phyloP scores from a whole-genome alignment of 257 asterid genomes.

The Dorcoceras hygrometricum region DNA sequence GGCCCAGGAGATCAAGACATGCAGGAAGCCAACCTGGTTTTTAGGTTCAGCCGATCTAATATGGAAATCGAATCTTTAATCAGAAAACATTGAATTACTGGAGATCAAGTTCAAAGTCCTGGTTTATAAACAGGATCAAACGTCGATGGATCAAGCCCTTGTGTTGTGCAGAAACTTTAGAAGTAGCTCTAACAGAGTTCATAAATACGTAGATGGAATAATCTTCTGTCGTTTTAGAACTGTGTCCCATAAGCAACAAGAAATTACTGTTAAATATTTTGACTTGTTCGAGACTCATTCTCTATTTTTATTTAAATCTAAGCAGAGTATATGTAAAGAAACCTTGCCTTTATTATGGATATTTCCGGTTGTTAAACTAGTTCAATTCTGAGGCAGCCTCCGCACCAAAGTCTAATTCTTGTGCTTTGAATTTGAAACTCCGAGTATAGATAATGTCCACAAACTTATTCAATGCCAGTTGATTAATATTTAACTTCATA shows the following conservation, averaged over 20 bases:
- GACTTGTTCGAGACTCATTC: neutral
- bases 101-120: neutral
- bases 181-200: conserved; percentile 19
- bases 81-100: neutral
- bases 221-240: conserved; percentile 6
- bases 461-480: neutral
- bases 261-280: neutral
- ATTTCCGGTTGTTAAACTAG: no score
- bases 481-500: neutral
- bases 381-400: neutral
- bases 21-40: conserved; percentile 38
- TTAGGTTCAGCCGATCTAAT: conserved; percentile 16
- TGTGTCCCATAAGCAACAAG: neutral
- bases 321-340: neutral
- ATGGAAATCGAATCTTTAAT: conserved; percentile 6
- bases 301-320: neutral
- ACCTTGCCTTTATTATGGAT: neutral
- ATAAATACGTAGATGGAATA: conserved; percentile 21
- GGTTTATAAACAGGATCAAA: neutral
- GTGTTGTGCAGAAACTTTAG: conserved; percentile 13
- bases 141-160: neutral
- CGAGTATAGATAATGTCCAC: neutral
- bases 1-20: conserved; percentile 37
- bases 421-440: neutral
- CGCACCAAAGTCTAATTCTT: neutral